These are phyloP conservation scores for Elasticomyces elasticus DNA, from an alignment of 495 filamentous ascomycete species.

Conservation along the genomic window DNA sequence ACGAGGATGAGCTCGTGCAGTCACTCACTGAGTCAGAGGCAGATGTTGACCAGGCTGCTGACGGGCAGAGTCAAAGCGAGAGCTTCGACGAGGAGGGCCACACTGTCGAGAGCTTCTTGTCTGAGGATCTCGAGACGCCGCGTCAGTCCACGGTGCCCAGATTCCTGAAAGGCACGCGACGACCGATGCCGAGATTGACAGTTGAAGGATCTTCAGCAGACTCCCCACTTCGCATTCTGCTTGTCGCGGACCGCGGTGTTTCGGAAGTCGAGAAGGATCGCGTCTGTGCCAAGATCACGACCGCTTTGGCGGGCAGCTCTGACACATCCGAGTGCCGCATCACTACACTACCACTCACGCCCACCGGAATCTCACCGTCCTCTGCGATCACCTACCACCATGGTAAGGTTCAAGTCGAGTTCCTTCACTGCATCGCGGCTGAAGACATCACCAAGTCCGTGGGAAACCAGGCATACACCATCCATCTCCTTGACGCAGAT, in stretches of 20 bases:
- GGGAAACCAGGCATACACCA: neutral
- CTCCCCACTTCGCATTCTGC: neutral
- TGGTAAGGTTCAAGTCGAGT: neutral
- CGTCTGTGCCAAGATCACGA: neutral
- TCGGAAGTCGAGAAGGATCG: neutral
- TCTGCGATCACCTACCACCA: neutral
- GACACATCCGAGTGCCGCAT: neutral
- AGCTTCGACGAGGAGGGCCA: neutral
- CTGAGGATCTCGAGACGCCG: slow-evolving; percentile 18
- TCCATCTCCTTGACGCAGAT: neutral
- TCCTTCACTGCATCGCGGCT: neutral
- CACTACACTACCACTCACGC: neutral
- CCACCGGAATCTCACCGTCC: neutral
- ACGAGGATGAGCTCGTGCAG: neutral
- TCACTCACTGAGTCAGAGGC: neutral
- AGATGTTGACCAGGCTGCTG: neutral
- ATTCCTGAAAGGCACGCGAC: too few species aligned
- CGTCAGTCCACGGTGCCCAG: slow-evolving; percentile 5
- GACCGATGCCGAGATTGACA: too few species aligned
- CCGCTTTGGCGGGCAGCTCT: neutral
- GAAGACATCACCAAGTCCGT: neutral
- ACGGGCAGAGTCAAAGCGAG: neutral
- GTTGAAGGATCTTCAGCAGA: neutral
- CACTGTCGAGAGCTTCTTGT: slow-evolving; percentile 3
- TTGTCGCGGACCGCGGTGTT: neutral